phyloP scores from a whole-genome alignment of 192 early-diverging fungal species.

The Podila verticillata region DNA sequence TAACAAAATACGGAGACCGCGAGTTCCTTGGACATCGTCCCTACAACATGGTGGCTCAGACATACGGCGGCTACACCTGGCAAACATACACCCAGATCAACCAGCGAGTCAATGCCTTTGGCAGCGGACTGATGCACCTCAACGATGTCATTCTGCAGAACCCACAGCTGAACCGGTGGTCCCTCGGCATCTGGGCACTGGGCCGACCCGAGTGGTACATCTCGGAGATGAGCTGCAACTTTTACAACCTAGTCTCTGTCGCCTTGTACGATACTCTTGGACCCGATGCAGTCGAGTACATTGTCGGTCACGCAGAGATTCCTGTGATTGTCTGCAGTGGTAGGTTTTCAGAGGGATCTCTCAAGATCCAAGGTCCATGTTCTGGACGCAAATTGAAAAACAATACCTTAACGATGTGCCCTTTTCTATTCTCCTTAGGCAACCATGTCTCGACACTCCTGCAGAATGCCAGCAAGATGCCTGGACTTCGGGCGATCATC shows the following conservation, averaged over 20 bases:
- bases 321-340: slow-evolving; percentile 66
- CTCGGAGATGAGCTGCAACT: slow-evolving; percentile 63
- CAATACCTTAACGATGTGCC: not conserved
- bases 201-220: slow-evolving; percentile 69
- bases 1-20: slow-evolving; percentile 58
- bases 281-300: slow-evolving; percentile 81
- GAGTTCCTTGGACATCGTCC: slow-evolving; percentile 75
- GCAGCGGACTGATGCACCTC: slow-evolving; percentile 74
- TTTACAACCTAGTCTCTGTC: slow-evolving; percentile 72
- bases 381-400: not conserved
- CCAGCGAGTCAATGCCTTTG: slow-evolving; percentile 69
- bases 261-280: slow-evolving; percentile 94
- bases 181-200: slow-evolving; percentile 72
- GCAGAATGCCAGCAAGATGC: slow-evolving; percentile 64
- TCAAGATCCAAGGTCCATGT: too few species aligned
- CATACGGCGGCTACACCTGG: slow-evolving; percentile 77
- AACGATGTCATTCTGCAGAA: slow-evolving; percentile 57
- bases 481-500: slow-evolving; percentile 72
- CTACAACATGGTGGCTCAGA: slow-evolving; percentile 65
- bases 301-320: slow-evolving; percentile 89
- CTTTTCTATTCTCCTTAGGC: slow-evolving; percentile 10
- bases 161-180: slow-evolving; percentile 48
- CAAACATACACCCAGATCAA: slow-evolving; percentile 72
- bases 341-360: slow-evolving; percentile 4
- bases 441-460: slow-evolving; percentile 56